Conservation (phyloP, 805 yeast genomes). For the Wickerhamomyces subpelliculosus region DNA sequence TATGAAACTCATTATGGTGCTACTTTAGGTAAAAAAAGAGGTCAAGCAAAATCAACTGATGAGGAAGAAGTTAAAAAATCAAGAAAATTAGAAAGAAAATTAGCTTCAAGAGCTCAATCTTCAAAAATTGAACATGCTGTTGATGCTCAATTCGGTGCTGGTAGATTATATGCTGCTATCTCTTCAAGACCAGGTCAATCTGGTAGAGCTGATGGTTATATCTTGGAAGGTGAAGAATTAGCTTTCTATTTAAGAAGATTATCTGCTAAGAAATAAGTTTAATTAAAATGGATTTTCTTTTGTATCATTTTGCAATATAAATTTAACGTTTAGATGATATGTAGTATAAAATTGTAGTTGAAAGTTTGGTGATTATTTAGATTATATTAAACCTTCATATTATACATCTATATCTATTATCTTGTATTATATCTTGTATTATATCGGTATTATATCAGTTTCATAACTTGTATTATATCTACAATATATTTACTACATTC, state of each 20-base stretch:
- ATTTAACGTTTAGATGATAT: too few species aligned
- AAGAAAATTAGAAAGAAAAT: conserved; percentile 80
- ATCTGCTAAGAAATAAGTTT: conserved; percentile 93
- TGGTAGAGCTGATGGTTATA: conserved; percentile 99
- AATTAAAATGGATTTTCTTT: conserved; percentile 11
- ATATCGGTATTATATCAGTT: too few species aligned
- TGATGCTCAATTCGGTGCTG: conserved; percentile 95
- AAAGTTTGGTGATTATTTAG: too few species aligned
- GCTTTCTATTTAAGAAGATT: conserved; percentile 99
- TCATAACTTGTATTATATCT: too few species aligned
- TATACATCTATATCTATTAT: too few species aligned
- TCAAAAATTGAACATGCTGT: conserved; percentile 87
- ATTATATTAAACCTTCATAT: too few species aligned
- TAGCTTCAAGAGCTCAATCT: conserved; percentile 83
- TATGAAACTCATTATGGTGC: conserved; percentile 98
- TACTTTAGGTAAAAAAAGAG: conserved; percentile 81
- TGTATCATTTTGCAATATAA: too few species aligned
- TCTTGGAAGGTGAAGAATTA: conserved; percentile 99
- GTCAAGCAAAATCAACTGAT: conserved; percentile 30
- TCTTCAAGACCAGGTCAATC: conserved; percentile 99
- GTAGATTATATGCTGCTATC: conserved; percentile 97
- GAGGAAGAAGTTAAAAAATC: conserved; percentile 64
- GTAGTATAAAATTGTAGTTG: too few species aligned
- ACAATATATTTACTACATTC: too few species aligned
- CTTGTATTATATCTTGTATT: too few species aligned